Conservation (phyloP, 176 grass and related monocot species). For the Stipa capillata region DNA sequence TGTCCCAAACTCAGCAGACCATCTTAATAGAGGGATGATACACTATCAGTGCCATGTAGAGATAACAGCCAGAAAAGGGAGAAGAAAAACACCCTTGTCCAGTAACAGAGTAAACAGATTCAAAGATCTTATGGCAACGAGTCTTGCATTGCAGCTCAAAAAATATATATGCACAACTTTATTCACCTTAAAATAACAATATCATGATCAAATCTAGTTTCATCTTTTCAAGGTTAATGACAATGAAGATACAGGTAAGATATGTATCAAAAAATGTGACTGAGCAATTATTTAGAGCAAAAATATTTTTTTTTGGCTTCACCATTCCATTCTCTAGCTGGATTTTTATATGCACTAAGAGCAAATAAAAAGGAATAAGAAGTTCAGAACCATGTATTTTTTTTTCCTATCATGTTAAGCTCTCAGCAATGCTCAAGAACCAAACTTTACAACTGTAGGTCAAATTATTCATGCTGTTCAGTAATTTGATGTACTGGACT, state of each 20-base stretch:
- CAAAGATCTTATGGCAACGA: neutral
- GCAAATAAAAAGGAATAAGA: neutral
- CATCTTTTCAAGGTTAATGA: neutral
- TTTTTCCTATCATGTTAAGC: neutral
- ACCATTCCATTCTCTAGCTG: neutral
- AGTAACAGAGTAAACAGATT: conserved; percentile 2
- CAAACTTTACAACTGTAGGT: neutral
- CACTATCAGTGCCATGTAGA: conserved; percentile 11
- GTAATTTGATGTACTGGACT: neutral
- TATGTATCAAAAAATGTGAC: neutral
- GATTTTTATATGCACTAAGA: neutral
- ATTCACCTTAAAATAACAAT: neutral
- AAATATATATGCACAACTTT: neutral
- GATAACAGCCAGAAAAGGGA: neutral
- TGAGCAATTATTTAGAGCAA: neutral
- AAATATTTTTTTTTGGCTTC: neutral
- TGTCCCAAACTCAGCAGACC: conserved; percentile 81
- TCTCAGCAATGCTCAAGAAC: conserved; percentile 11
- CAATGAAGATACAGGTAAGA: neutral
- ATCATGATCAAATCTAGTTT: neutral
- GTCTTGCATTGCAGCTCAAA: neutral
- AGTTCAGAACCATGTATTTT: conserved; percentile 6
- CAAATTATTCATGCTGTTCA: neutral
- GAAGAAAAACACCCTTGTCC: neutral
- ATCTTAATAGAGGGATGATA: conserved; percentile 42